phyloP scores from a whole-genome alignment of 331 rosid genomes.

The Dryas integrifolia region DNA sequence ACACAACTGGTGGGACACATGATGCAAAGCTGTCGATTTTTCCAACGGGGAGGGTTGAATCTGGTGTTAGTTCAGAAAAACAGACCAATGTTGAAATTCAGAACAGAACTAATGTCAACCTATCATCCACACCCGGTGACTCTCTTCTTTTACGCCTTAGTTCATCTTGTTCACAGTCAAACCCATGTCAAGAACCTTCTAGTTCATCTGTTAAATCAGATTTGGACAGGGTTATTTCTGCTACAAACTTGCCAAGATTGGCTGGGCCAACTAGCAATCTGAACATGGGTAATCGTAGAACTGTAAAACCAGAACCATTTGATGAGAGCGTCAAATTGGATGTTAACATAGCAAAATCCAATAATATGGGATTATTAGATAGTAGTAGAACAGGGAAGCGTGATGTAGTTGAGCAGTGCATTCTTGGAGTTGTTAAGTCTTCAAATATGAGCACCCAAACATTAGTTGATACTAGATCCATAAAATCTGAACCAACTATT shows the following conservation, averaged over 20 bases:
- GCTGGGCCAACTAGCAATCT: slow-evolving; percentile 27
- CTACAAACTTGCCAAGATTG: slow-evolving; percentile 23
- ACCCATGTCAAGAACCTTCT: slow-evolving; percentile 31
- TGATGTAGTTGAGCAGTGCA: slow-evolving; percentile 33
- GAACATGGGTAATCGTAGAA: slow-evolving; percentile 37
- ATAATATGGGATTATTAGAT: slow-evolving; percentile 33
- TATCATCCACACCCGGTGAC: slow-evolving; percentile 25
- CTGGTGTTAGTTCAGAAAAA: slow-evolving; percentile 25
- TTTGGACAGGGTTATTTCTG: slow-evolving; percentile 30
- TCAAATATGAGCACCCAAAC: slow-evolving; percentile 26
- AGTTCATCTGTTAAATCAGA: slow-evolving; percentile 35
- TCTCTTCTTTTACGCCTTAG: slow-evolving; percentile 32
- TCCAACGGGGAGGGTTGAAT: slow-evolving; percentile 27
- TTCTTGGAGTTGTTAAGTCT: slow-evolving; percentile 28
- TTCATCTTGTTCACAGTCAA: slow-evolving; percentile 28
- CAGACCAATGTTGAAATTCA: slow-evolving; percentile 22
- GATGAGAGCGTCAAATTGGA: slow-evolving; percentile 48
- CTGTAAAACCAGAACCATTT: slow-evolving; percentile 67
- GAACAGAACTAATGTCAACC: slow-evolving; percentile 14
- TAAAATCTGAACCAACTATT: slow-evolving; percentile 48
- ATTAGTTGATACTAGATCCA: slow-evolving; percentile 30
- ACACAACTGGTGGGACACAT: slow-evolving; percentile 19
- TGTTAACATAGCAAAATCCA: slow-evolving; percentile 28
- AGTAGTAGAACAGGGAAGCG: slow-evolving; percentile 34
- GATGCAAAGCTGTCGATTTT: slow-evolving; percentile 32